A percentile compares a stretch with the other conserved stretches of the same genome.
phyloP scores from a whole-genome alignment of 768 basidiomycete species.

The Lentinula sp. region DNA sequence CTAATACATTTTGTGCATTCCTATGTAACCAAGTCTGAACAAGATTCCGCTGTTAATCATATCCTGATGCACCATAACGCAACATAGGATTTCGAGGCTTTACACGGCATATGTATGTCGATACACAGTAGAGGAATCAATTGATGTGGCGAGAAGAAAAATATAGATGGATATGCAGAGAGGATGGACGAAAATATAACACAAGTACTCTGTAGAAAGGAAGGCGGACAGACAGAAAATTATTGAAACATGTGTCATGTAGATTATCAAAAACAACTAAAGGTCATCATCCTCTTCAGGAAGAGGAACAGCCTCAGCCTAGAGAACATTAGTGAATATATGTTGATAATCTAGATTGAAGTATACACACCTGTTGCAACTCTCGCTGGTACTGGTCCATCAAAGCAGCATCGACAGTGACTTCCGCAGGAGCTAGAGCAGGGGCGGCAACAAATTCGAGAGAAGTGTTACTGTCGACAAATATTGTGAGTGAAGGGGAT shows the following conservation, averaged over 20 bases:
- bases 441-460: constrained; percentile 98
- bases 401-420: constrained; percentile 69
- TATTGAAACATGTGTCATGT: neutral
- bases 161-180: neutral
- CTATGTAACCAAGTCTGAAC: neutral
- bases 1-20: neutral
- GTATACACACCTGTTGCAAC: constrained; percentile 51
- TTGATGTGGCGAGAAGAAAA: neutral
- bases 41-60: neutral
- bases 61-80: neutral
- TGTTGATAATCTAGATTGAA: constrained; percentile 7
- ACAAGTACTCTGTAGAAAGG: neutral
- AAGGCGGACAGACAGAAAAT: neutral
- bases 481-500: neutral
- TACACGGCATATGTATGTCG: neutral
- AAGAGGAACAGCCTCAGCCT: constrained; percentile 90
- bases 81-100: neutral
- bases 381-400: constrained; percentile 80
- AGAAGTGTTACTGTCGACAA: constrained; percentile 54
- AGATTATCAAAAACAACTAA: constrained; percentile 24
- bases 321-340: constrained; percentile 1
- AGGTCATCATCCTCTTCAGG: constrained; percentile 96
- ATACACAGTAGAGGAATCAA: neutral
- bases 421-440: constrained; percentile 92
- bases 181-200: neutral